Evolutionary conservation across 2,329 filamentous ascomycete species (phyloP), one percentile per base, ranked within the genome.

Genomic region (Madurella fahalii): DNA sequence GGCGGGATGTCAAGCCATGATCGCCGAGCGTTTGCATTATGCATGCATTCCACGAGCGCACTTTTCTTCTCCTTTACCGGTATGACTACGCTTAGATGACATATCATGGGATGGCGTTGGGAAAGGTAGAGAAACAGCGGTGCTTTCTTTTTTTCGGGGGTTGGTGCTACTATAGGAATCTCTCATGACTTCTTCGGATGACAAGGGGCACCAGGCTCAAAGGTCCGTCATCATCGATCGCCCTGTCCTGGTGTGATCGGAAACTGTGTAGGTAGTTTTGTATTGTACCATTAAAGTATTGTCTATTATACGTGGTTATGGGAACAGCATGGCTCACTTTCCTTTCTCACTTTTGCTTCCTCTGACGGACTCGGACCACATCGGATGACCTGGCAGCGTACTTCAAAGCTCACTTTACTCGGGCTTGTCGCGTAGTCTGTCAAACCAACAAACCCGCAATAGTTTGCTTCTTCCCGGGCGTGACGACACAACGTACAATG

Each of bases 51-150:
- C 31, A 20, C 13, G 34, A 41, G 25, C 40, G 46, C 41, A 18
- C 18, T 56, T 42, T 48, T n/a, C 34, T 11, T 37, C 13, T 37
- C 34, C 34, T 37, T 15, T 37, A 37, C 11, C 34, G 34, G 34
- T 2, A 25, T 25, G 25, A n/a, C 41, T n/a, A 46, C 40, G 46
- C 40, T 50, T 53, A 57, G 50, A 53, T 45, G 46, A 57, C 42
- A 59, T 52, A 57, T 51, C 57, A 59, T 57, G 52, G 57, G 40
- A 57, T 16, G 57, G 57, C 52, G 57, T 59, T 59, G 37, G 52
- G 53, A 37, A 37, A 39, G 42, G 50, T 48, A 49, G 47, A 52
- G 50, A 52, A 47, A 53, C 39, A 46, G 4, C 25, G 7, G 25
- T 46, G 51, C 40, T 34, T 53, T 52, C 49, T 46, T 17, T 41